Base-by-base conservation (phyloP, 345 rosid genomes). In the Eucalyptus sp. region DNA sequence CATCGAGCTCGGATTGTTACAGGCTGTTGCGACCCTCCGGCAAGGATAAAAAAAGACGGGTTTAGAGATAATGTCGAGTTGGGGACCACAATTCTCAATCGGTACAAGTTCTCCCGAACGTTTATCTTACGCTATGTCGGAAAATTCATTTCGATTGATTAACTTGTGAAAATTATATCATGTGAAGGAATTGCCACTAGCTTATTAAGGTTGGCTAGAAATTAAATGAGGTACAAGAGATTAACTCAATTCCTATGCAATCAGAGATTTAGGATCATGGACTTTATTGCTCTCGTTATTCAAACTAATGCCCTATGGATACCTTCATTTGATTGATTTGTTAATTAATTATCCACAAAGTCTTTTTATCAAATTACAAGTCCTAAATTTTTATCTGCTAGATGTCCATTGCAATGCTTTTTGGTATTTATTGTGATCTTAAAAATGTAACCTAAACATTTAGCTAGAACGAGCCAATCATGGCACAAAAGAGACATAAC, bases 101-200 rank as follows among this genome's bases (percentile, higher is more conserved):
- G 31, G 15, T 27, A 27, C 2, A 0, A 2, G 7, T 11, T 27
- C 31, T 60, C 33, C 3, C 13, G 2, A 56, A 4, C 1, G 0
- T 0, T 56, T 56, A 56, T 56, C 62, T 22, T 20, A 20, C 2
- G 29, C 12, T 22, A 56, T 3, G 33, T 62, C 13, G 68, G 4
- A 29, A 29, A 62, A 62, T 6, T 62, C 33, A 13, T 62, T 62
- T 12, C 14, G 0, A 62, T 6, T 62, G 31, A 62, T 62, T 62
- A 62, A 4, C 16, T 62, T 62, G 13, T 29, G 8, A 1, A 62
- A 62, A 62, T 62, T 29, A 2, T 13, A 12, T 62, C 8, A 13
- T 13, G 68, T 0, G 4, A 62, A 29, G 29, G 6, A 24, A 29
- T 62, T 13, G 15, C 8, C 68, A 62, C 2, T 3, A 62, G 1